Conservation (phyloP, 176 grass and related monocot genomes). For the Secale cereale region DNA sequence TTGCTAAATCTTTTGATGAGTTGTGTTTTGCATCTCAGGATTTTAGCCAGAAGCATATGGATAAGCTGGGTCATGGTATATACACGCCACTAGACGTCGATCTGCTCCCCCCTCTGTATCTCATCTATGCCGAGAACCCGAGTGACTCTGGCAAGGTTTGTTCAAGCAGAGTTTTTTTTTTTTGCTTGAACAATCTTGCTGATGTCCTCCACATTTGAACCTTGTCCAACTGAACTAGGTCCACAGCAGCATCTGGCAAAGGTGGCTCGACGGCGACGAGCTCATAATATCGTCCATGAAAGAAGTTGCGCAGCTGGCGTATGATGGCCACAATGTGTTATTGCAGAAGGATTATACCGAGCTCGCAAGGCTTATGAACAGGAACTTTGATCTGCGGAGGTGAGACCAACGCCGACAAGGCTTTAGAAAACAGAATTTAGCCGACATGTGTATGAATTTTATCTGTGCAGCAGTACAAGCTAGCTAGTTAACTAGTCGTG, state of each 20-base stretch:
- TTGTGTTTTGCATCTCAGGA: constrained; percentile 40
- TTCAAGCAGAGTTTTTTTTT: not conserved
- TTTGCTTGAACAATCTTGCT: not conserved
- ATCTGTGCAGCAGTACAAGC: not conserved
- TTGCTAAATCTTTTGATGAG: not conserved
- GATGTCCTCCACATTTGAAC: not conserved
- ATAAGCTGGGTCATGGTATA: constrained; percentile 65
- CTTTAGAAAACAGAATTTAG: not conserved
- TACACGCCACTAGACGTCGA: constrained; percentile 55
- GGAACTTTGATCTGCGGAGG: constrained; percentile 75
- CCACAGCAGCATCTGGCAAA: constrained; percentile 70
- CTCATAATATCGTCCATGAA: constrained; percentile 66
- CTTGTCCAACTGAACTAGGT: constrained; percentile 37
- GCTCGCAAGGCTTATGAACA: constrained; percentile 58
- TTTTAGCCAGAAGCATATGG: constrained; percentile 81
- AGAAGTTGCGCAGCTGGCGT: constrained; percentile 57
- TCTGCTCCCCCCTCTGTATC: constrained; percentile 66
- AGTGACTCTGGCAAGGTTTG: constrained; percentile 92
- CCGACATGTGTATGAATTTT: not conserved
- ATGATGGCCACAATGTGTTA: constrained; percentile 48
- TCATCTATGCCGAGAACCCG: constrained; percentile 86
- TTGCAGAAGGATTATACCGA: constrained; percentile 48
- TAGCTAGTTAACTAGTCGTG: not conserved
- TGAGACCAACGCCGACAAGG: not conserved
- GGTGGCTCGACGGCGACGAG: constrained; percentile 71